Percentiles rank a stretch among this genome's conserved stretches.
Evolutionary conservation across 139 green algal species (phyloP).

Genomic region (Auxenochlorella pyrenoidosa): DNA sequence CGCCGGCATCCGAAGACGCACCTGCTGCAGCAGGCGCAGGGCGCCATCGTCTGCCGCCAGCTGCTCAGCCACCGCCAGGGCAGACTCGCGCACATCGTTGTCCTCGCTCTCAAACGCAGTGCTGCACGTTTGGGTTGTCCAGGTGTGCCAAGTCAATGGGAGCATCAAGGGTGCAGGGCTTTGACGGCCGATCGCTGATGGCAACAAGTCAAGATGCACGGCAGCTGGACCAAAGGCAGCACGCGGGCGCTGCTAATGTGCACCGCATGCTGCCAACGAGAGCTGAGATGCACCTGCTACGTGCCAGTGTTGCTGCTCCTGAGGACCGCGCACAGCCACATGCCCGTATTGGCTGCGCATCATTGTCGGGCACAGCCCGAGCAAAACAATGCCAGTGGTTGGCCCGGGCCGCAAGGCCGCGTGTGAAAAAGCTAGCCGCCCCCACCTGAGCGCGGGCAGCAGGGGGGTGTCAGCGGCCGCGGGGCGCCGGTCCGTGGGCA

Average conservation of each 20-base stretch:
- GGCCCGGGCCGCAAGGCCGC: too few relatives aligned
- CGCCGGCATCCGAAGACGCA: too few relatives aligned
- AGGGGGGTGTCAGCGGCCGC: conserved; percentile 12
- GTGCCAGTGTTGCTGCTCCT: too few relatives aligned
- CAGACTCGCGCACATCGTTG: conserved; percentile 53
- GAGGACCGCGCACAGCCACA: too few relatives aligned
- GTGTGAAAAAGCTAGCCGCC: background rate
- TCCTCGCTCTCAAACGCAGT: conserved; percentile 17
- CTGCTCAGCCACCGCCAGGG: conserved; percentile 50
- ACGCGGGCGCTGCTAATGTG: too few relatives aligned
- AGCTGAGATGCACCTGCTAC: too few relatives aligned
- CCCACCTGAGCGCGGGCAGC: background rate
- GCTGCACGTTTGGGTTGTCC: background rate
- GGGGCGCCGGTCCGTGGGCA: conserved; percentile 26
- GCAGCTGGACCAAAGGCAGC: too few relatives aligned
- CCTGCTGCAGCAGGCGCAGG: conserved; percentile 25
- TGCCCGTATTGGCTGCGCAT: too few relatives aligned
- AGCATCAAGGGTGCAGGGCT: too few relatives aligned
- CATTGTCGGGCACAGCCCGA: background rate
- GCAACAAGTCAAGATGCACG: too few relatives aligned
- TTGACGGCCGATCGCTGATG: too few relatives aligned
- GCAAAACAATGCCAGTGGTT: background rate
- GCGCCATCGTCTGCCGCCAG: conserved; percentile 34
- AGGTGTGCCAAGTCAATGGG: background rate
- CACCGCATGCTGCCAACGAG: too few relatives aligned